Percentiles rank a stretch among this genome's conserved stretches.
phyloP scores from a whole-genome alignment of 805 yeast species.

The Suhomyces prunicola region DNA sequence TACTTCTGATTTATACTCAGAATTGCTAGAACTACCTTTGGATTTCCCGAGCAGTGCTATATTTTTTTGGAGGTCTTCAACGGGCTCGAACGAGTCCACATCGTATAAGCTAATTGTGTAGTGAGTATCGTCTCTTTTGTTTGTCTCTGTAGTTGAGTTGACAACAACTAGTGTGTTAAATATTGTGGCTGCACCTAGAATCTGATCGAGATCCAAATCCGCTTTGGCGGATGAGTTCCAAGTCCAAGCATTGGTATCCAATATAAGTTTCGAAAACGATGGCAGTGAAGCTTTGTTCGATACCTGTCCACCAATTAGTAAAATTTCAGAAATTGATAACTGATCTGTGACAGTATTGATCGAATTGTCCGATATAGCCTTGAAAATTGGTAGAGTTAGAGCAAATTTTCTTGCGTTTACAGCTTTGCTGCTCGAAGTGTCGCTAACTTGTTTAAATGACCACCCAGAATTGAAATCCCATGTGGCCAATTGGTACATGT shows the following conservation, averaged over 20 bases:
- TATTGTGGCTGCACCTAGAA: slow-evolving; percentile 51
- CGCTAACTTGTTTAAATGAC: slow-evolving; percentile 47
- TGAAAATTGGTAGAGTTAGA: slow-evolving; percentile 54
- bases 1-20: slow-evolving; percentile 18
- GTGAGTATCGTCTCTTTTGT: slow-evolving; percentile 17
- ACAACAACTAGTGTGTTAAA: slow-evolving; percentile 50
- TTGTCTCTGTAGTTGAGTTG: slow-evolving; percentile 13
- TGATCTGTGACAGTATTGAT: slow-evolving; percentile 26
- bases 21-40: slow-evolving; percentile 17
- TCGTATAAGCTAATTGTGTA: slow-evolving; percentile 44
- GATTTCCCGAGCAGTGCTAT: slow-evolving; percentile 2
- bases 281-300: slow-evolving; percentile 41
- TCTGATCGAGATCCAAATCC: slow-evolving; percentile 17
- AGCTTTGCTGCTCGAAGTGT: slow-evolving; percentile 12
- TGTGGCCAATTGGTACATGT: slow-evolving; percentile 68
- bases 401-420: slow-evolving; percentile 56
- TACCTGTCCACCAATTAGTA: slow-evolving; percentile 63
- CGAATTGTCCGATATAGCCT: slow-evolving; percentile 19
- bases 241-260: slow-evolving; percentile 28
- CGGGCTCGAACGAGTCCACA: slow-evolving; percentile 29
- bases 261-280: slow-evolving; percentile 35
- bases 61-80: slow-evolving; percentile 26
- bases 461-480: slow-evolving; percentile 68
- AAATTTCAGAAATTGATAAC: slow-evolving; percentile 37
- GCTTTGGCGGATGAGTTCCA: slow-evolving; percentile 33